phyloP scores from a whole-genome alignment of 2,329 filamentous ascomycete species.

The Arthrinium puccinioides region DNA sequence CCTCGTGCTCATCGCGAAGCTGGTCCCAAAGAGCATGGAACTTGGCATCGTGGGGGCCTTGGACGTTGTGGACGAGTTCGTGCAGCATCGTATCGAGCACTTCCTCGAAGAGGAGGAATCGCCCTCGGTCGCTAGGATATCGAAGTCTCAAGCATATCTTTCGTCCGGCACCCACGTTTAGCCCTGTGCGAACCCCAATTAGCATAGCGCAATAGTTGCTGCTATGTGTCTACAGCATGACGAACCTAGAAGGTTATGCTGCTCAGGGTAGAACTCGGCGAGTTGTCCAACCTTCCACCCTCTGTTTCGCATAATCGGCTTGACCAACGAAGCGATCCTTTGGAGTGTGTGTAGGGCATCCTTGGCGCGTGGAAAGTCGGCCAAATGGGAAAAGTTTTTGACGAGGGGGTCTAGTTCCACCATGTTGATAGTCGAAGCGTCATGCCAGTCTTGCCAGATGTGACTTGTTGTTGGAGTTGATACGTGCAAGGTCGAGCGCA shows the following conservation, averaged over 20 bases:
- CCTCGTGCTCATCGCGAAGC: conserved; percentile 76
- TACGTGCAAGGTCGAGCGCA: neutral
- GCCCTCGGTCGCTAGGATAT: conserved; percentile 62
- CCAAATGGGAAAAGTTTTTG: conserved; percentile 41
- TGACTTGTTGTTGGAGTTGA: neutral
- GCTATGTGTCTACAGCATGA: conserved; percentile 1
- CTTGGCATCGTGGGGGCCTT: conserved; percentile 72
- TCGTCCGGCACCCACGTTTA: conserved; percentile 71
- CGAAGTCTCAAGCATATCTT: conserved; percentile 79
- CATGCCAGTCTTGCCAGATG: neutral
- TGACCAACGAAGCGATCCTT: conserved; percentile 81
- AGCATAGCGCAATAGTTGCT: conserved; percentile 3
- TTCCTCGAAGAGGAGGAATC: conserved; percentile 75
- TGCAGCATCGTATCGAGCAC: conserved; percentile 90
- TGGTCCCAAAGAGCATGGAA: conserved; percentile 89
- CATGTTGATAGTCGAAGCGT: conserved; percentile 19
- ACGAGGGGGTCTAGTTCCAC: conserved; percentile 38
- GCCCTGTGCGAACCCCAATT: conserved; percentile 33
- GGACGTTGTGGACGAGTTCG: conserved; percentile 82
- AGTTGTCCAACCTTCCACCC: conserved; percentile 74
- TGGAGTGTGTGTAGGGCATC: conserved; percentile 58
- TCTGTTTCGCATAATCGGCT: conserved; percentile 87
- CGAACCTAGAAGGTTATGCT: conserved; percentile 64
- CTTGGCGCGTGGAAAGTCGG: conserved; percentile 34
- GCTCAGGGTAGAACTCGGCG: conserved; percentile 76